Percentiles rank a stretch among this genome's conserved stretches.
Conservation (phyloP, 495 filamentous ascomycete species). For the Staphylotrichum tortipilum region DNA sequence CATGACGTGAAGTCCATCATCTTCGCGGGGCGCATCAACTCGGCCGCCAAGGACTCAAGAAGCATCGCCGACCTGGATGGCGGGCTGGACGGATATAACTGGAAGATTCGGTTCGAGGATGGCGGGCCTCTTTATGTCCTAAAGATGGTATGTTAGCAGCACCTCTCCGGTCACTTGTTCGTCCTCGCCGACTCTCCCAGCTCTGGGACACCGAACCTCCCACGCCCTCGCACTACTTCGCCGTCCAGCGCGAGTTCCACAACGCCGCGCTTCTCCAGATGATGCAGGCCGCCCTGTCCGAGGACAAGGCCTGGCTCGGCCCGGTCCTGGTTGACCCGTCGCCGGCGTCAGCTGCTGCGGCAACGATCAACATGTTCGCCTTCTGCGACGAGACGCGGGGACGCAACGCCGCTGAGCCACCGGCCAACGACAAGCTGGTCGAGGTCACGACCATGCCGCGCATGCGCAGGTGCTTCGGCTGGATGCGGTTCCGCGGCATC, state of each 20-base stretch:
- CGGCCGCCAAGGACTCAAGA: no score
- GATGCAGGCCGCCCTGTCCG: not conserved
- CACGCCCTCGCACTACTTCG: not conserved
- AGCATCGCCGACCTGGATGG: no score
- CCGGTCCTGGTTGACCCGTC: not conserved
- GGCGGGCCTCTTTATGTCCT: no score
- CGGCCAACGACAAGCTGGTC: no score
- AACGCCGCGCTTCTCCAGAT: conserved; percentile 3
- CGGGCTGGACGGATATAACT: no score
- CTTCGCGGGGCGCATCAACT: no score
- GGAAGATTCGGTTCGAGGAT: no score
- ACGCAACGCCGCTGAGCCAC: no score
- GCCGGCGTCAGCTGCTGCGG: not conserved
- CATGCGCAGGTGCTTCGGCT: conserved; percentile 1
- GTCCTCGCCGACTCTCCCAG: no score
- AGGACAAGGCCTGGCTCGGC: not conserved
- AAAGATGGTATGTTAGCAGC: no score
- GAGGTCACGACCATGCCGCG: not conserved
- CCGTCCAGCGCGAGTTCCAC: conserved; percentile 1
- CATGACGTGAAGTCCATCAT: no score
- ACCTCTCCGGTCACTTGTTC: no score
- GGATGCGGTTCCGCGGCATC: not conserved
- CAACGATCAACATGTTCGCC: not conserved
- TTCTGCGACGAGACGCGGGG: conserved; percentile 1
- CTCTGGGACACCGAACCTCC: not conserved